A percentile compares a stretch with the other conserved stretches of the same genome.
Conservation (phyloP, 2,329 filamentous ascomycete genomes). For the Aureobasidium namibiae region DNA sequence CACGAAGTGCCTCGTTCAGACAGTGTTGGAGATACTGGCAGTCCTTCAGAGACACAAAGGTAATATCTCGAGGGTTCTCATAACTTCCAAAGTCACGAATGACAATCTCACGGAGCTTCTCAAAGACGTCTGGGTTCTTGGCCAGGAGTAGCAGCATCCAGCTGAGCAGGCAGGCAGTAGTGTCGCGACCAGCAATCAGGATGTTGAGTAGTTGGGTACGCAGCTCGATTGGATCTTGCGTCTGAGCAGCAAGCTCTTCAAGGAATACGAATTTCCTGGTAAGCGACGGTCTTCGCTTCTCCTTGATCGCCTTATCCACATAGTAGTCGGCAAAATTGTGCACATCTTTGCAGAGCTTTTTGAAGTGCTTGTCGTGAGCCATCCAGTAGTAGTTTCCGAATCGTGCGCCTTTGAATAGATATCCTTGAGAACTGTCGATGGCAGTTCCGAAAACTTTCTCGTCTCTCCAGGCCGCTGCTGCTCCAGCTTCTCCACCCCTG, state of each 20-base stretch:
- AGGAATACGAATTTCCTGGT: conserved; percentile 38
- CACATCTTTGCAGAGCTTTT: conserved; percentile 19
- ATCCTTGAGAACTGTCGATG: conserved; percentile 35
- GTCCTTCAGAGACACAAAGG: conserved; percentile 21
- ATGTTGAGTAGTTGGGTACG: conserved; percentile 41
- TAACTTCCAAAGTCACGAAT: conserved; percentile 18
- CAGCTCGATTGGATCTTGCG: conserved; percentile 35
- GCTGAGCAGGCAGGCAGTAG: conserved; percentile 44
- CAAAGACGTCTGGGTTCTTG: conserved; percentile 23
- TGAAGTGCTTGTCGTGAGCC: conserved; percentile 26
- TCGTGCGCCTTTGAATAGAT: conserved; percentile 29
- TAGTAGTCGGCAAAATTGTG: conserved; percentile 41
- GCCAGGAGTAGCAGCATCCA: conserved; percentile 27
- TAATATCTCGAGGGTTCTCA: conserved; percentile 32
- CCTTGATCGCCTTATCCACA: conserved; percentile 35
- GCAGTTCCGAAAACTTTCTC: conserved; percentile 34
- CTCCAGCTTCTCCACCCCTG: neutral
- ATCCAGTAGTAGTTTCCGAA: conserved; percentile 30
- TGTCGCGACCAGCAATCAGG: conserved; percentile 48
- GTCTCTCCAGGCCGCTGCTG: conserved; percentile 19
- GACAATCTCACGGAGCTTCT: conserved; percentile 22
- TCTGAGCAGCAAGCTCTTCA: conserved; percentile 38
- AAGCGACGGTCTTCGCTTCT: neutral
- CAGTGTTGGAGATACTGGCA: conserved; percentile 42
- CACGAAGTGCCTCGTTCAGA: conserved; percentile 54